Evolutionary conservation across 2,329 filamentous ascomycete species (phyloP).

Genomic region (Chaetomium sp.): DNA sequence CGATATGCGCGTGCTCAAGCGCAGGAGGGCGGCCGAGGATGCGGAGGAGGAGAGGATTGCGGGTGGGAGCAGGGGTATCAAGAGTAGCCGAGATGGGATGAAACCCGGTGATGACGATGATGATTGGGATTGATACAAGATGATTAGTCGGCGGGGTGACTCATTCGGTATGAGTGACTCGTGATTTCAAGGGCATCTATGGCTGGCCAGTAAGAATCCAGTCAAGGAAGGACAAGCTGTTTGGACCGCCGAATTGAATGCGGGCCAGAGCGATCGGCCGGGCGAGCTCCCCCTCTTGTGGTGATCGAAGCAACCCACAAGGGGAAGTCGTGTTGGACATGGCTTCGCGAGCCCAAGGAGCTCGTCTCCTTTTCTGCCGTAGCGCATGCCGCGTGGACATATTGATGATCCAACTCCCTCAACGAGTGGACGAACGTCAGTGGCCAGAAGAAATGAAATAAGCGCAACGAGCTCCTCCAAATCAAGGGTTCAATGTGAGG

Average conservation of each 20-base stretch:
- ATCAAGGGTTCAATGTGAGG: background rate
- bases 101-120: conserved; percentile 38
- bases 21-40: conserved; percentile 61
- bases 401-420: background rate
- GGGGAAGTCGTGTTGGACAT: background rate
- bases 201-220: background rate
- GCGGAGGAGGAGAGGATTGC: conserved; percentile 54
- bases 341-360: background rate
- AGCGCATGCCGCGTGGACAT: background rate
- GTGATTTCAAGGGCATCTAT: background rate
- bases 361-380: background rate
- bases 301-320: background rate
- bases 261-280: background rate
- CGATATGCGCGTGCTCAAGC: conserved; percentile 74
- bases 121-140: conserved; percentile 38
- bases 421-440: background rate
- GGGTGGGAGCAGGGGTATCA: conserved; percentile 50
- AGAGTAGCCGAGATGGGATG: conserved; percentile 33
- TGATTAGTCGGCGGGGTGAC: conserved; percentile 16
- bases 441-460: background rate
- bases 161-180: conserved; percentile 22
- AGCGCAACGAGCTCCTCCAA: background rate
- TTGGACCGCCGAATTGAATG: background rate
- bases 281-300: background rate
- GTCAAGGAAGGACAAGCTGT: background rate